Conservation (phyloP, 805 yeast genomes). For the Pichia sporocuriosa region DNA sequence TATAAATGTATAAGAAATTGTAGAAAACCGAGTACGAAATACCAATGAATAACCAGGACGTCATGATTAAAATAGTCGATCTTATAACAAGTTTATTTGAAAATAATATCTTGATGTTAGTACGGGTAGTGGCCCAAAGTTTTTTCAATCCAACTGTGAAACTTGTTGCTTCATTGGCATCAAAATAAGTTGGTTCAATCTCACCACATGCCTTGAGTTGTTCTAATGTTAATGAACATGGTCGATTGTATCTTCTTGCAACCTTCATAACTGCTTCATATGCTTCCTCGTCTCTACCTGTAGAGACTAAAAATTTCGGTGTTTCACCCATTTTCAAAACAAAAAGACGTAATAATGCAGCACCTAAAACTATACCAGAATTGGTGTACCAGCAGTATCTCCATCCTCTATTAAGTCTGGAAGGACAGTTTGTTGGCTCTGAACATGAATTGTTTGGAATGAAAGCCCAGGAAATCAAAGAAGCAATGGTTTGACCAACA, state of each 20-base stretch:
- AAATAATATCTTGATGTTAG: slow-evolving; percentile 41
- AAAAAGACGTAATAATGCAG: slow-evolving; percentile 42
- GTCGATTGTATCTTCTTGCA: slow-evolving; percentile 39
- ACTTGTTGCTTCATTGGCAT: slow-evolving; percentile 12
- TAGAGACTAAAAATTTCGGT: slow-evolving; percentile 47
- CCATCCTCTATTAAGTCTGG: slow-evolving; percentile 52
- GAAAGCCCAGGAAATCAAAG: slow-evolving; percentile 48
- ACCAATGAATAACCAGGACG: slow-evolving; percentile 54
- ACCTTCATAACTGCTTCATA: slow-evolving; percentile 35
- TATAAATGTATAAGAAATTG: slow-evolving; percentile 46
- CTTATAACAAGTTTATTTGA: slow-evolving; percentile 37
- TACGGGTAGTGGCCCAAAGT: slow-evolving; percentile 25
- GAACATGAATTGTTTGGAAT: slow-evolving; percentile 44
- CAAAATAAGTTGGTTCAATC: slow-evolving; percentile 23
- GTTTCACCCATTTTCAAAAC: slow-evolving; percentile 43
- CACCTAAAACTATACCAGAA: slow-evolving; percentile 44
- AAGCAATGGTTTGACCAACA: slow-evolving; percentile 50
- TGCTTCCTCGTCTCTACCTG: slow-evolving; percentile 46
- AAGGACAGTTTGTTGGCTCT: slow-evolving; percentile 36
- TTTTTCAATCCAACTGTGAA: slow-evolving; percentile 23
- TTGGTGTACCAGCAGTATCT: slow-evolving; percentile 49
- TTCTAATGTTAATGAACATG: slow-evolving; percentile 37
- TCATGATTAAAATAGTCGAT: slow-evolving; percentile 37
- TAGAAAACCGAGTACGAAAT: slow-evolving; percentile 49
- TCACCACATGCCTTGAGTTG: slow-evolving; percentile 40